Evolutionary conservation across 768 basidiomycete species (phyloP).

Genomic region (Hericium coralloides): DNA sequence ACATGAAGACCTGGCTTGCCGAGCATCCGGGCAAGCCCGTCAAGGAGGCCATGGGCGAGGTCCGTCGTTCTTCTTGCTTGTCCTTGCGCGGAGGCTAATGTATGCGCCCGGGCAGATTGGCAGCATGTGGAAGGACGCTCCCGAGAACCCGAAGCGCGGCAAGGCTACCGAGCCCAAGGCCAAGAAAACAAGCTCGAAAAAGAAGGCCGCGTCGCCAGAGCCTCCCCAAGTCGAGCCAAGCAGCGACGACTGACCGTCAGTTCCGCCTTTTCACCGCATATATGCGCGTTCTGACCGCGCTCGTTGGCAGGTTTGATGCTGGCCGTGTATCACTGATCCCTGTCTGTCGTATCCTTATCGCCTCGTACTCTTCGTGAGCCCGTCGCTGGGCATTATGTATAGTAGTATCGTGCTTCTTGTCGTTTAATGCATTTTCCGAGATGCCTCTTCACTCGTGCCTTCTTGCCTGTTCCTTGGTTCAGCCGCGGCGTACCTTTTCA

Average conservation of each 20-base stretch:
- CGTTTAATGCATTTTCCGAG: no score
- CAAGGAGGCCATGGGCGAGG: conserved; percentile 47
- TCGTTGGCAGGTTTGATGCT: not conserved
- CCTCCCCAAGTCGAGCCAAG: conserved; percentile 10
- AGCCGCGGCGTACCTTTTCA: no score
- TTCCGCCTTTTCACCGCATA: not conserved
- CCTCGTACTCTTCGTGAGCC: no score
- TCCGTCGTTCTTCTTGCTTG: conserved; percentile 5
- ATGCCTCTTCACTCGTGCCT: no score
- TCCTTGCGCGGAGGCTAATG: not conserved
- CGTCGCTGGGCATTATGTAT: no score
- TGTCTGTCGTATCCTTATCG: no score
- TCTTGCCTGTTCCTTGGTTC: no score
- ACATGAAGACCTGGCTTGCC: conserved; percentile 51
- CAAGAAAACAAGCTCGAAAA: conserved; percentile 23
- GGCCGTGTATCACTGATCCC: not conserved
- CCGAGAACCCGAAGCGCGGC: conserved; percentile 58
- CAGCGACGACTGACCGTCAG: conserved; percentile 13
- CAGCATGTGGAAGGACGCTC: conserved; percentile 45
- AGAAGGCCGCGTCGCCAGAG: conserved; percentile 5
- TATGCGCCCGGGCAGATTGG: conserved; percentile 35
- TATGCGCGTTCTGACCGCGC: not conserved
- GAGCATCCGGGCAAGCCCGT: conserved; percentile 37
- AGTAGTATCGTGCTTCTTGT: no score
- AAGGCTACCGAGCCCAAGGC: conserved; percentile 39